Base-by-base conservation (phyloP, 2,329 filamentous ascomycete species). In the Elsinoe fawcettii region DNA sequence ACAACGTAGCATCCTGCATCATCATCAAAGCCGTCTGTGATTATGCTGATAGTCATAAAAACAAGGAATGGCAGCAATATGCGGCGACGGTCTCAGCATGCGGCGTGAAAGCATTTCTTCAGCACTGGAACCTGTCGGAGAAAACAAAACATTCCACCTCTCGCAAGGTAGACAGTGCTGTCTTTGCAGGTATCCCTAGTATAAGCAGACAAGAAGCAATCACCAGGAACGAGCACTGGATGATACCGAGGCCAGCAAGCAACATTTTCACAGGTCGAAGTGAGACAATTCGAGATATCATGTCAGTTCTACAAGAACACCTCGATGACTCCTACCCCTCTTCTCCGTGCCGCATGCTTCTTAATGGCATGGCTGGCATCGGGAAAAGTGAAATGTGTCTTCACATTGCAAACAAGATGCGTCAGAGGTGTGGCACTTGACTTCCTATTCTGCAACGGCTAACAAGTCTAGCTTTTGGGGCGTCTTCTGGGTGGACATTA, bases 31-130 rank as follows among this genome's bases (percentile, higher is more conserved):
- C 46, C 2, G 54, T 61, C 11, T 61, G 59, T 36, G 60, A 62
- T 22, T 62, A 61, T 41, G 55, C 60, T 3, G 60, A 62, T 20
- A 54, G 51, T 8, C 60, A 62, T 27, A 62, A 62, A 39, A 60
- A 60, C 51, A 60, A 61, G 9, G 14, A 34, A 2, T 62, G 60
- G 60, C 59, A 62, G 44, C 22, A 20, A 2, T 61, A 61, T 43
- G 59, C 59, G 11, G 59, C 60, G 2, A 57, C 51, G 12, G 58
- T 47, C 7, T 59, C 59, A n/a, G 59, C 60, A 1, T 51, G 54
- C 3, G 56, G 27, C 43, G 30, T 49, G 8, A 61, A 61, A 18
- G 59, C 56, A n/a, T 56, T 62, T 9, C 41, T 61, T 9, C 22
- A 51, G 34, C 27, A 51, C 16, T 51, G 46, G 46, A 51, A n/a